Conservation (phyloP, 1,284 basidiomycete species). For the Athelia psychrophila region DNA sequence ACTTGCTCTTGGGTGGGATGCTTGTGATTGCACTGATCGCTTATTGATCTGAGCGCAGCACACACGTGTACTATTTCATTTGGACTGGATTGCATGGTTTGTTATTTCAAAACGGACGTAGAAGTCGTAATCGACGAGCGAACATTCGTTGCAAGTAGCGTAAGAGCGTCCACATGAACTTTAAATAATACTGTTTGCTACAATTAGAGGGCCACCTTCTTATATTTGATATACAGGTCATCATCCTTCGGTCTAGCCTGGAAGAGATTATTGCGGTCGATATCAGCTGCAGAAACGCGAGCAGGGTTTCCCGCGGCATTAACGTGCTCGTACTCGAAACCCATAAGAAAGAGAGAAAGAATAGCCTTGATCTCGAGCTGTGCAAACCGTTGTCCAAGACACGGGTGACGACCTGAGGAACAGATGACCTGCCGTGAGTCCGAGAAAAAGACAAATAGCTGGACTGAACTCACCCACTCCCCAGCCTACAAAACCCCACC, state of each 20-base stretch:
- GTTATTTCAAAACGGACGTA: too few species aligned
- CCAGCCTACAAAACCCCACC: conserved; percentile 27
- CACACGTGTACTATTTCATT: too few species aligned
- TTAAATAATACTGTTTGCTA: not conserved
- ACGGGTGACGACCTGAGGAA: conserved; percentile 29
- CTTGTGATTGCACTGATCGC: too few species aligned
- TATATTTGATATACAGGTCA: not conserved
- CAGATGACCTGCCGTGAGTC: too few species aligned
- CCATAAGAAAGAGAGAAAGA: conserved; percentile 27
- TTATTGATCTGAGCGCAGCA: too few species aligned
- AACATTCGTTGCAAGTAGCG: too few species aligned
- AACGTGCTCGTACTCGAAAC: conserved; percentile 29
- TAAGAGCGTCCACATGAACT: too few species aligned
- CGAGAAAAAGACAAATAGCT: too few species aligned
- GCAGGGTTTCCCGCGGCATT: conserved; percentile 22
- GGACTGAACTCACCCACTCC: conserved; percentile 12
- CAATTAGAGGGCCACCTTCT: not conserved
- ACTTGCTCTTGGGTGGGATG: too few species aligned
- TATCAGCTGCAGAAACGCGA: conserved; percentile 17
- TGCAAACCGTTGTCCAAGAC: conserved; percentile 31
- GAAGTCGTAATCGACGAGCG: too few species aligned
- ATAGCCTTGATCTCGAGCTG: conserved; percentile 36
- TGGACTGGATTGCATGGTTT: too few species aligned
- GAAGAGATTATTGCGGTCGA: conserved; percentile 22
- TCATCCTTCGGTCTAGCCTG: not conserved